Base-by-base conservation (phyloP, 257 asterid species). In the Solanum sejunctum region DNA sequence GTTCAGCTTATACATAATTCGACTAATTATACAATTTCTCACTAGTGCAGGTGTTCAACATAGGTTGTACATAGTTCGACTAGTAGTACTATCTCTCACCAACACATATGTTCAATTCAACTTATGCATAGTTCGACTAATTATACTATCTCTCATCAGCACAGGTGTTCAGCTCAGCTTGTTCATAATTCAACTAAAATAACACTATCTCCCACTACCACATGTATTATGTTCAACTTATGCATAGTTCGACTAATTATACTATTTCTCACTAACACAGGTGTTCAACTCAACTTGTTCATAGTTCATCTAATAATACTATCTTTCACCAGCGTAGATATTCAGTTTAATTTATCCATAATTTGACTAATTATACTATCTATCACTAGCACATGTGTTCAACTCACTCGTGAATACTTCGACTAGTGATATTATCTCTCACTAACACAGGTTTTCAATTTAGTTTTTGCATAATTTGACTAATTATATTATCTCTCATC, bases 171-270 rank as follows among this genome's bases (percentile, higher is more conserved):
- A 36, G 1, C 41, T 36, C 6, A 0, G 41, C 41, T 36, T 36
- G 20, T 57, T 6, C 12, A 18, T 52, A 13, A 1, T 13, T 58
- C 15, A 2, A n/a, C 13, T 58, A 20, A 32, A 32, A 20, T 58
- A 20, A 0, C 5, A 6, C 0, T 10, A 5, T 60, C 1, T n/a
- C 8, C 21, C 3, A 21, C 12, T 32, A 60, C 0, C 8, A 60
- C 1, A 60, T 0, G 0, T 5, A 2, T 1, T 10, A 16, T 3
- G 11, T 0, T 16, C 20, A 54, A 2, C 8, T 2, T 13, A 13
- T 32, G 16, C 41, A 10, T 2, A 6, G 3, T 23, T 63, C 10
- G 1, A 63, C 1, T 26, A 23, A 7, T 28, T 64, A 12, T 1
- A 13, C 0, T 15, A 28, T 66, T 9, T 16, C 11, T 63, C 16